phyloP scores from a whole-genome alignment of 306 rosid genomes.

The Pachyrhizus erosus region DNA sequence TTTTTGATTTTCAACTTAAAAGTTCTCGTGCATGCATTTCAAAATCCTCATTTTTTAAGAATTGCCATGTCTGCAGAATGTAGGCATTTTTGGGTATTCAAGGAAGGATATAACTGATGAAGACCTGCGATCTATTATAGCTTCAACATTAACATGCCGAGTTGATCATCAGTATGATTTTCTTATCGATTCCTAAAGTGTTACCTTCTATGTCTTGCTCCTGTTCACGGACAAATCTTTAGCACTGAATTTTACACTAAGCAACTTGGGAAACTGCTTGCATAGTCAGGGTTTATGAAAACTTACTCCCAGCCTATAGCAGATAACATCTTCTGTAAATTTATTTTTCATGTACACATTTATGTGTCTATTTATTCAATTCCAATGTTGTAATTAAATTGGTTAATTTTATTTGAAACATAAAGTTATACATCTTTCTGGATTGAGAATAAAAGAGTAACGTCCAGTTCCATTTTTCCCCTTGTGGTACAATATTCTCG shows the following conservation, averaged over 20 bases:
- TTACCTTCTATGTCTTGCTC: constrained; percentile 11
- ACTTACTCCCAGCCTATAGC: constrained; percentile 22
- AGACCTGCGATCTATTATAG: constrained; percentile 78
- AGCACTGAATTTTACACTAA: constrained; percentile 23
- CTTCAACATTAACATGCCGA: constrained; percentile 92
- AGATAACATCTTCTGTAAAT: constrained; percentile 12
- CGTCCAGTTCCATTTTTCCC: not conserved
- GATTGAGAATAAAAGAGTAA: constrained; percentile 30
- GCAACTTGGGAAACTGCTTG: constrained; percentile 31
- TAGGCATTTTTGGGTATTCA: constrained; percentile 86
- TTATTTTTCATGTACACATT: constrained; percentile 11
- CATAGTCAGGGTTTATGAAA: constrained; percentile 23
- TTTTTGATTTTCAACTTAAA: not conserved
- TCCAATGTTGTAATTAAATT: constrained; percentile 9
- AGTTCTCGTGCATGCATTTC: not conserved
- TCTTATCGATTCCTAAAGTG: constrained; percentile 30
- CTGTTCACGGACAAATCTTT: not conserved
- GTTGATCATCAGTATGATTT: constrained; percentile 89
- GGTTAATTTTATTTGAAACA: constrained; percentile 23
- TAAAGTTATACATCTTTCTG: constrained; percentile 14
- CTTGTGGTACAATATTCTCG: constrained; percentile 29
- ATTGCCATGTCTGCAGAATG: constrained; percentile 71
- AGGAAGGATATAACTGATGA: constrained; percentile 81
- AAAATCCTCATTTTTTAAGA: too few species aligned
- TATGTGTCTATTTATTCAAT: not conserved